A percentile compares a stretch with the other conserved stretches of the same genome.
Conservation (phyloP, 1,139 yeast species). For the Geotrichum reessii region DNA sequence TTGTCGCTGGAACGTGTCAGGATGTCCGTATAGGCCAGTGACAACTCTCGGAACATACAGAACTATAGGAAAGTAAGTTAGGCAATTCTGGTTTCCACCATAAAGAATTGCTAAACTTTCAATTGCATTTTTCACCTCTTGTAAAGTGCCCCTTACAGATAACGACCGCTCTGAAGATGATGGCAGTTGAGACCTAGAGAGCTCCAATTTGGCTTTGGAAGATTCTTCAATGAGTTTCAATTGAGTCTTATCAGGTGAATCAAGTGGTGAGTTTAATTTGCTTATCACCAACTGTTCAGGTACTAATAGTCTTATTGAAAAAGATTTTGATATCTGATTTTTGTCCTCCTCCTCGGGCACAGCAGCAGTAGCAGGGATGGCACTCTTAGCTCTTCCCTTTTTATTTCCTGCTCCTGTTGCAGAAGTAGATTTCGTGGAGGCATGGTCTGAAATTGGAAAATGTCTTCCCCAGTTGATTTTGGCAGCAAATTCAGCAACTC, state of each 20-base stretch:
- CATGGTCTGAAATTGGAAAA: neutral
- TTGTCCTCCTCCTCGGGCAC: conserved; percentile 28
- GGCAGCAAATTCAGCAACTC: conserved; percentile 11
- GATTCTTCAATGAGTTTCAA: conserved; percentile 4
- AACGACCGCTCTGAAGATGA: conserved; percentile 16
- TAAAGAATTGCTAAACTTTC: neutral
- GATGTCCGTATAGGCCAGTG: conserved; percentile 29
- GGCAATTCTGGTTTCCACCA: neutral
- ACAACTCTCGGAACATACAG: conserved; percentile 24
- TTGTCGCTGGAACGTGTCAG: conserved; percentile 29
- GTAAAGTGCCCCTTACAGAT: conserved; percentile 9
- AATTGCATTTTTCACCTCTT: conserved; percentile 8
- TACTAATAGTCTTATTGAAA: conserved; percentile 7
- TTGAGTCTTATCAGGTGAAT: neutral
- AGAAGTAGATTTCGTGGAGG: neutral
- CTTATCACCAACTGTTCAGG: conserved; percentile 10
- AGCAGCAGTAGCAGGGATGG: neutral
- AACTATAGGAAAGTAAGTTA: conserved; percentile 4
- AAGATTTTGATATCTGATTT: conserved; percentile 24
- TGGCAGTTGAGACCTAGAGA: conserved; percentile 16
- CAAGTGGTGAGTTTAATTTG: neutral
- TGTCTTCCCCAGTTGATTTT: conserved; percentile 11
- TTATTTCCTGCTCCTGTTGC: conserved; percentile 2
- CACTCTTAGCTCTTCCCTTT: conserved; percentile 6
- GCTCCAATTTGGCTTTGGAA: conserved; percentile 12